Evolutionary conservation across 2,329 filamentous ascomycete species (phyloP).

Genomic region (Zalaria sp.): DNA sequence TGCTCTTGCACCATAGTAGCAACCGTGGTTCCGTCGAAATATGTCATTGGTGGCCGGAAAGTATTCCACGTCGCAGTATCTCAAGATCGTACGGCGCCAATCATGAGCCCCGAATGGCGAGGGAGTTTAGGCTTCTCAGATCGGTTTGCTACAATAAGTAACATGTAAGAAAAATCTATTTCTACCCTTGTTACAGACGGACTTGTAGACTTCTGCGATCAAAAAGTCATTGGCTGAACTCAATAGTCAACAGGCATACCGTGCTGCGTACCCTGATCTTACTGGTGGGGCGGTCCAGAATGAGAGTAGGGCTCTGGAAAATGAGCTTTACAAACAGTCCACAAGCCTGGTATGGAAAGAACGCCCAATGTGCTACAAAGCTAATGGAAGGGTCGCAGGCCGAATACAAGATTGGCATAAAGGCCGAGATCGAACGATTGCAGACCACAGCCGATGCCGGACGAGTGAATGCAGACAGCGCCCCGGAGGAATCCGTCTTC

Average conservation of each 20-base stretch:
- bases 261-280: constrained; percentile 28
- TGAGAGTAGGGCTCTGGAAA: constrained; percentile 53
- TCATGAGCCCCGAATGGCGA: constrained; percentile 24
- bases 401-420: constrained; percentile 16
- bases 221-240: neutral
- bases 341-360: constrained; percentile 37
- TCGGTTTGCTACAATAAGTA: constrained; percentile 27
- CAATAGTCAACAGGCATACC: constrained; percentile 23
- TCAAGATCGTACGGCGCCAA: neutral
- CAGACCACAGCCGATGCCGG: neutral
- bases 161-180: constrained; percentile 29
- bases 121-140: constrained; percentile 28
- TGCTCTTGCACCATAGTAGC: no score
- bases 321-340: constrained; percentile 45
- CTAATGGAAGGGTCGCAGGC: constrained; percentile 14
- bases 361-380: neutral
- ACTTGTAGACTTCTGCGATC: no score
- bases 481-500: constrained; percentile 42
- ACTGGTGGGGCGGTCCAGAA: constrained; percentile 34
- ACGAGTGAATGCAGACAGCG: neutral
- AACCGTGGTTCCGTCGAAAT: no score
- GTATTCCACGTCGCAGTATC: no score
- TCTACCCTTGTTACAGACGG: no score
- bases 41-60: no score
- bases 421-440: neutral